Conservation (phyloP, 495 filamentous ascomycete species). For the Amniculicola lignicola region DNA sequence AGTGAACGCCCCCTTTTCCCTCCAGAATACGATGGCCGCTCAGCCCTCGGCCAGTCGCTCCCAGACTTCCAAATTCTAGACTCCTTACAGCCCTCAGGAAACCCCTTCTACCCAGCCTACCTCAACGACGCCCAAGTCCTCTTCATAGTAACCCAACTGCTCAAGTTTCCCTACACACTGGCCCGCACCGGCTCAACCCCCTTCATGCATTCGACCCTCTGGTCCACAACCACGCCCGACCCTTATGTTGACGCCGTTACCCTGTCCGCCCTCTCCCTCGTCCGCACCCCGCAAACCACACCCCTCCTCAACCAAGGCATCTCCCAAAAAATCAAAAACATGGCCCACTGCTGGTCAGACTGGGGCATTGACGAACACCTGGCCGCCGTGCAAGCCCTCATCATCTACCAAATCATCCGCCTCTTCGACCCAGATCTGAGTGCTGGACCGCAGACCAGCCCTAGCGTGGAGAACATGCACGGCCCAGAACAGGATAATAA, state of each 20-base stretch:
- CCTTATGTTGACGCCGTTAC: constrained; percentile 21
- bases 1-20: no score
- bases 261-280: constrained; percentile 18
- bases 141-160: constrained; percentile 3
- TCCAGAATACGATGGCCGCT: no score
- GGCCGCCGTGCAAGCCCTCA: constrained; percentile 28
- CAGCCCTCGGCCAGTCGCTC: no score
- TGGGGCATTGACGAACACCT: constrained; percentile 22
- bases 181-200: constrained; percentile 14
- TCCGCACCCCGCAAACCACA: constrained; percentile 13
- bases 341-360: background rate
- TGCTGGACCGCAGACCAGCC: background rate
- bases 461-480: no score
- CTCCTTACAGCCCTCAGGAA: no score
- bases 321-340: constrained; percentile 7
- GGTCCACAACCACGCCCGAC: background rate
- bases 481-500: constrained; percentile 14
- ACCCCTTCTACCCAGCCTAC: no score
- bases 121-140: constrained; percentile 6
- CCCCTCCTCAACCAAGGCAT: constrained; percentile 10
- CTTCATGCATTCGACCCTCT: constrained; percentile 22
- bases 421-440: constrained; percentile 23
- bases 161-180: constrained; percentile 11
- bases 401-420: constrained; percentile 30
- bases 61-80: no score